Evolutionary conservation across 441 rosid genomes (phyloP), one percentile per base, ranked within the genome.

Genomic region (Pelargonium myrrhifolium): DNA sequence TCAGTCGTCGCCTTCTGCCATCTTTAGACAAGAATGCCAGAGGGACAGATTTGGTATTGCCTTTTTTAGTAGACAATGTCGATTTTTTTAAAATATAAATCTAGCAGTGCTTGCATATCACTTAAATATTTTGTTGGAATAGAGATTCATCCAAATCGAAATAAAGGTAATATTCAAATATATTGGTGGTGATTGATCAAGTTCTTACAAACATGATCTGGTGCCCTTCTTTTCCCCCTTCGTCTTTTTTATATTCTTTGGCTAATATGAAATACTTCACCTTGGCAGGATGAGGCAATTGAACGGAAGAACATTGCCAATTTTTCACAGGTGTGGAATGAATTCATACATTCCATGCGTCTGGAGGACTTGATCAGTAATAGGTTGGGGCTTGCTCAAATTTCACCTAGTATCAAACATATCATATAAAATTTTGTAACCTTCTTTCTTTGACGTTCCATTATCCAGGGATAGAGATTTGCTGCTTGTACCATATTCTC

Each of bases 291-390:
- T 17, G 83, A 80, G 60, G 8, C 71, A 0, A 72, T 18, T 31
- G 78, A 80, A 73, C 77, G 78, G 68, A 80, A 76, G 73, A 83
- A 84, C 74, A 83, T 82, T 75, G 79, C 83, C 7, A 77, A 85
- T 62, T 92, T 94, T 77, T 82, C 96, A 67, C 81, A 63, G 65
- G 85, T 94, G 78, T 94, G 99, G 99, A 94, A 94, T 78, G 82
- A 79, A 78, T 89, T 94, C 82, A 89, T 94, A 68, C 0, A 74
- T 68, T 79, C 92, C 67, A 86, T 94, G 99, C 89, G 99, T 78
- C 61, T 40, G 43, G 99, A 94, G 75, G 99, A 94, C 86, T 80
- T 92, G 75, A 87, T 94, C 80, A 89, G 85, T 78, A 78, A 94
- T 74, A 85, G 86, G 99, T 55, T 55, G 9, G 26, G 61, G 61